Evolutionary conservation across 2,329 filamentous ascomycete genomes (phyloP), one percentile per base, ranked within the genome.

Genomic region (Monilinia laxa): DNA sequence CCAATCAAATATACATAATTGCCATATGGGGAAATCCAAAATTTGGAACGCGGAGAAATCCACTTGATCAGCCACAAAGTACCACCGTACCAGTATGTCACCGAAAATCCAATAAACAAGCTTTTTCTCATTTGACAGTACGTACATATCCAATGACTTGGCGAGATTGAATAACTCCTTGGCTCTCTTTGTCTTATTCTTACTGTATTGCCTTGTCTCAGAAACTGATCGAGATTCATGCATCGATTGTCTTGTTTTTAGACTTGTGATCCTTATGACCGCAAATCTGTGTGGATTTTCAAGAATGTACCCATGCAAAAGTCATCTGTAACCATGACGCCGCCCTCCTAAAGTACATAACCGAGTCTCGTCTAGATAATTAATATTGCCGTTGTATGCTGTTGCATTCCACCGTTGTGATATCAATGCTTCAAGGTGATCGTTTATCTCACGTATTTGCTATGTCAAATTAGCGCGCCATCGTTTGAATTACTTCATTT

Each of bases 381-480:
- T 31, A n/a, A 40, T 42, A n/a, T 28, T 55, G 16, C 23, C 3
- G 47, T 38, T 51, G 28, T 14, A 38, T 49, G 18, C 45, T 20
- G 2, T 11, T 59, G 10, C 18, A 40, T 42, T 42, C 40, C 40
- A 42, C 40, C 40, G 16, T 25, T 38, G 14, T 38, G n/a, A 51
- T 52, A 38, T 35, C 51, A 64, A 64, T 55, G 52, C 38, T 35
- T 20, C 38, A 57, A n/a, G 28, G 38, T 56, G 28, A 42, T 16
- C 31, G 10, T 45, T 75, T 70, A 77, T 73, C 75, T 75, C 69
- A 77, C 76, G 67, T 77, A 77, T 72, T 77, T 77, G 62, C 75
- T 76, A 57, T 66, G 55, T 59, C 55, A 68, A 49, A 65, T 64
- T 58, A 65, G 68, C 53, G 38, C 68, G 38, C 11, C 55, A 23